A percentile compares a stretch with the other conserved stretches of the same genome.
These are phyloP conservation scores for Colletotrichum endophyticum DNA, from an alignment of 2,329 filamentous ascomycete species.

Conservation along the genomic window DNA sequence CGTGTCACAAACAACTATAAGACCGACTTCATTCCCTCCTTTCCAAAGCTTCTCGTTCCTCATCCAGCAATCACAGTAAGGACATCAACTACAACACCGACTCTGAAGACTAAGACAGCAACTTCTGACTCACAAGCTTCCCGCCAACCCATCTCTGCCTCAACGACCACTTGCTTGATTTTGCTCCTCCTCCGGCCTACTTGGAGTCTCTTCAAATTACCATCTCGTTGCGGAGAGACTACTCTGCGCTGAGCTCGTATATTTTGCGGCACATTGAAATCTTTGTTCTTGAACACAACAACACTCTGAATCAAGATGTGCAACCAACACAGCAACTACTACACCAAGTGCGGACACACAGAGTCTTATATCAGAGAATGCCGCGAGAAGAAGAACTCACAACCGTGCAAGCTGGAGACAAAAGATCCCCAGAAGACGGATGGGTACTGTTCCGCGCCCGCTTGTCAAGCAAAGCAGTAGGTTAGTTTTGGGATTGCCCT, in stretches of 20 bases:
- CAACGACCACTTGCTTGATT: background rate
- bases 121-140: background rate
- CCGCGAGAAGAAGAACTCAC: background rate
- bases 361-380: background rate
- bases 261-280: background rate
- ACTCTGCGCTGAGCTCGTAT: background rate
- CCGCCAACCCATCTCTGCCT: background rate
- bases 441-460: conserved; percentile 5
- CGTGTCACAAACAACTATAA: conserved; percentile 22
- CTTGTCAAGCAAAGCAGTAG: conserved; percentile 15
- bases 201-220: background rate
- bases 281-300: background rate
- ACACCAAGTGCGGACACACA: background rate
- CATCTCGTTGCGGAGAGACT: background rate
- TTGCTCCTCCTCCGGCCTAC: background rate
- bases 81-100: background rate
- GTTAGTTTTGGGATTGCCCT: conserved; percentile 7
- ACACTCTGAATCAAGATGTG: background rate
- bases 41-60: background rate
- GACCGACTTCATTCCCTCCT: conserved; percentile 6
- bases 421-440: background rate
- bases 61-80: background rate
- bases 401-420: background rate
- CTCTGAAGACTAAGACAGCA: background rate
- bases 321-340: background rate